Base-by-base conservation (phyloP, 306 rosid genomes). In the Leucaena leucocephala region DNA sequence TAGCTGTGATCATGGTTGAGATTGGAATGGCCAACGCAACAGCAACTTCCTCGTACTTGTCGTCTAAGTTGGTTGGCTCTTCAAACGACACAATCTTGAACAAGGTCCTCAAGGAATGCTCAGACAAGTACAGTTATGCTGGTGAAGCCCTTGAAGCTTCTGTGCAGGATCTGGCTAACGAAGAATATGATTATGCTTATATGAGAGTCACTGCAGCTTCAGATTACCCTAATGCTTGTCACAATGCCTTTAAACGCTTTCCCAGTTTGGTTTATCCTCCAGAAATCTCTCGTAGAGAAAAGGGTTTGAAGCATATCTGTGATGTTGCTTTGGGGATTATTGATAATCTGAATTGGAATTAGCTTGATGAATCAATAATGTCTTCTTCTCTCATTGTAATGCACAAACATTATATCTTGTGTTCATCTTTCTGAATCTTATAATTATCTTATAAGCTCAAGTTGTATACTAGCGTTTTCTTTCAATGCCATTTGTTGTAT, bases 191-290 rank as follows among this genome's bases (percentile, higher is more conserved):
- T 72, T 93, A 93, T 83, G 97, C 99, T 38, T 91, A 75, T 74
- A 76, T 91, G 85, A 94, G 87, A 80, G 85, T 91, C 2, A 69
- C 86, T 52, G 99, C 98, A 0, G 98, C 98, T 7, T 82, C 86
- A 9, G 98, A 92, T 82, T 95, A 95, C 76, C 96, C 99, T 14
- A 95, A 87, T 78, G 90, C 83, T 70, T 95, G 98, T 80, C 93
- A 75, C 61, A 90, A 95, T 45, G 91, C 86, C 11, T 93, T 95
- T 73, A 90, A 67, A 68, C 61, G 90, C 44, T 83, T 71, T 14
- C 85, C 88, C 0, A 74, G 33, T 34, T 84, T 90, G 83, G 77
- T 58, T 76, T 93, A 95, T 80, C 96, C 94, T 40, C 76, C 49
- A 21, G 89, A 90, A 11, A 90, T 95, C 73, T 90, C 91, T 16